Conservation (phyloP, 495 filamentous ascomycete genomes). For the Diplogelasinospora grovesii region DNA sequence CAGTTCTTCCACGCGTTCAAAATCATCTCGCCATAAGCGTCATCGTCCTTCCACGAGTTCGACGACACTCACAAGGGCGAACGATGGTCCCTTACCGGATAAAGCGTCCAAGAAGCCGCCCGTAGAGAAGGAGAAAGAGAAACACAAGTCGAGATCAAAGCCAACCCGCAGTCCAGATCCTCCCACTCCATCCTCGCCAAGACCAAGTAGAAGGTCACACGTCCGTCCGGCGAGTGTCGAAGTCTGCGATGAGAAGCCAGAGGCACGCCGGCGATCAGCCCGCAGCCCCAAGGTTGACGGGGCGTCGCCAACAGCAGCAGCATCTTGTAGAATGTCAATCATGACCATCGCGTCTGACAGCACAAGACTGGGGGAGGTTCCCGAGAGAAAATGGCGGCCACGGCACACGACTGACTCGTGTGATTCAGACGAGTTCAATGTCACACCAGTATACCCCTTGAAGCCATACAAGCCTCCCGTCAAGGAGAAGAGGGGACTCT, state of each 20-base stretch:
- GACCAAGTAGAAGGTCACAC: neutral
- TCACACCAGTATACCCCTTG: constrained; percentile 23
- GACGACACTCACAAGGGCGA: neutral
- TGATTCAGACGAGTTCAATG: constrained; percentile 23
- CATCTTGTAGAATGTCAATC: constrained; percentile 20
- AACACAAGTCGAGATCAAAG: neutral
- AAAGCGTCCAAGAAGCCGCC: neutral
- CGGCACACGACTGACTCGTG: constrained; percentile 8
- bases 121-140: neutral
- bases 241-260: too few species aligned
- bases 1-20: constrained; percentile 1
- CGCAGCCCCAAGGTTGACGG: too few species aligned
- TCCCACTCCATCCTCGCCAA: neutral
- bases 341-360: constrained; percentile 26
- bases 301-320: neutral
- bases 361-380: constrained; percentile 33
- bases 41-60: neutral
- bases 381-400: constrained; percentile 20
- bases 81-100: neutral
- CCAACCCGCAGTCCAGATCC: too few species aligned
- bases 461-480: constrained; percentile 23
- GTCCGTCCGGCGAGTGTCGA: too few species aligned
- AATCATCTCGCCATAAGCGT: constrained; percentile 10
- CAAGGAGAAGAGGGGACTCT: constrained; percentile 22
- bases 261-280: neutral